Conservation (phyloP, 2,329 filamentous ascomycete species). For the Catunica adiposa region DNA sequence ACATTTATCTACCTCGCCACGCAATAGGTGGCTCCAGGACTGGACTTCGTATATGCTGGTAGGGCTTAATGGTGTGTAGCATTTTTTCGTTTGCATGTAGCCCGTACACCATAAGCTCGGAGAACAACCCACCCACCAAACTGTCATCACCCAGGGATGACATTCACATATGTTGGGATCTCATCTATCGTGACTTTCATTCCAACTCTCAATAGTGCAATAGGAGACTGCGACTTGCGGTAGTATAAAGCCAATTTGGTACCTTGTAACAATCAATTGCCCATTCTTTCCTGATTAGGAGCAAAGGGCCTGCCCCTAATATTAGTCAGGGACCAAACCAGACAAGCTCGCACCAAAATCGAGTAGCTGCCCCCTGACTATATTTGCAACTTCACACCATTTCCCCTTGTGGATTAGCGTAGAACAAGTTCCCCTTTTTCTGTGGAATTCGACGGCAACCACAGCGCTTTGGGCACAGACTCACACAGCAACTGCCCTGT, state of each 20-base stretch:
- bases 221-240: neutral
- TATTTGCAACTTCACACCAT: slow-evolving; percentile 5
- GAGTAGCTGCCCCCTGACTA: slow-evolving; percentile 7
- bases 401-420: slow-evolving; percentile 6
- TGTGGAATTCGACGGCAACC: neutral
- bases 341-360: slow-evolving; percentile 4
- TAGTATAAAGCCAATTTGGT: neutral
- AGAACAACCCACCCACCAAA: too few species aligned
- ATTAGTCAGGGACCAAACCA: slow-evolving; percentile 9
- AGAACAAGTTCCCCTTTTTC: slow-evolving; percentile 8
- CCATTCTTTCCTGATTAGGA: neutral
- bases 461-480: neutral
- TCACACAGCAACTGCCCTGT: neutral
- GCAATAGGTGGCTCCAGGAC: neutral
- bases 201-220: neutral
- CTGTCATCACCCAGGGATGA: neutral
- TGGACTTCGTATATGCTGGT: slow-evolving; percentile 3
- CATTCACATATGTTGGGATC: neutral
- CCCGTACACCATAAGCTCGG: too few species aligned
- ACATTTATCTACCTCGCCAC: neutral
- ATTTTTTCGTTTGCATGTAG: neutral
- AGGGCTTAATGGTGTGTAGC: neutral
- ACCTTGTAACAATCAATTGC: neutral
- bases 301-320: slow-evolving; percentile 3
- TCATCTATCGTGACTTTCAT: neutral